These are phyloP conservation scores for Aspergillus cavernicola DNA, from an alignment of 495 filamentous ascomycete species.

Conservation along the genomic window DNA sequence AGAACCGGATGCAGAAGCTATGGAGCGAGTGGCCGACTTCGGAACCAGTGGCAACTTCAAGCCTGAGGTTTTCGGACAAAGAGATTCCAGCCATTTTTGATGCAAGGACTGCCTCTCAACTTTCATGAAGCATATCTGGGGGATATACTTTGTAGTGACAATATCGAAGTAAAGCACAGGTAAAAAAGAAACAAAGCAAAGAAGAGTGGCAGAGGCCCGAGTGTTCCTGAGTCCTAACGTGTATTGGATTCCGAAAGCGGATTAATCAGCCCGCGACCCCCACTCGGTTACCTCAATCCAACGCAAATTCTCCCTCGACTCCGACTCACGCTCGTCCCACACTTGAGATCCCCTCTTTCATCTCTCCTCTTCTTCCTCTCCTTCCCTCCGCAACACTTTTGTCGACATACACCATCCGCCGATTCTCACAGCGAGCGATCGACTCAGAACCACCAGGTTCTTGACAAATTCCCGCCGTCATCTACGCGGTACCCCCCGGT, in stretches of 20 bases:
- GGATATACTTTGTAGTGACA: too few relatives aligned
- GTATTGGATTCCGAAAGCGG: background rate
- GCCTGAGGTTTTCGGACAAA: background rate
- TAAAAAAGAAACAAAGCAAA: too few relatives aligned
- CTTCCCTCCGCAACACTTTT: background rate
- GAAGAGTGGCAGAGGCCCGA: background rate
- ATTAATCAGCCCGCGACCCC: conserved; percentile 4
- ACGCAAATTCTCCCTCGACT: conserved; percentile 5
- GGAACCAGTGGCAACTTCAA: background rate
- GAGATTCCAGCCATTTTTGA: background rate
- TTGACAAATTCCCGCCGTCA: background rate
- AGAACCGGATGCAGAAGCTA: background rate
- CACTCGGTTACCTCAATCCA: conserved; percentile 6
- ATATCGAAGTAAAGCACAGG: too few relatives aligned
- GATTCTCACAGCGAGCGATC: background rate
- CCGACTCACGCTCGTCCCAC: conserved; percentile 10
- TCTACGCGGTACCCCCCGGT: background rate
- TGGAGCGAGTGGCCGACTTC: background rate
- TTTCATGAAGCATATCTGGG: background rate
- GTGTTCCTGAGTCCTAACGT: too few relatives aligned
- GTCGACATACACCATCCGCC: conserved; percentile 1
- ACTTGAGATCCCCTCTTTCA: conserved; percentile 10
- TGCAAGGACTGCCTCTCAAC: background rate
- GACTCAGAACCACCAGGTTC: background rate
- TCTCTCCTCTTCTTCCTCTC: conserved; percentile 7